Percentiles rank a stretch among this genome's conserved stretches.
Evolutionary conservation across 2,329 filamentous ascomycete genomes (phyloP).

Genomic region (Geosmithia morbida): DNA sequence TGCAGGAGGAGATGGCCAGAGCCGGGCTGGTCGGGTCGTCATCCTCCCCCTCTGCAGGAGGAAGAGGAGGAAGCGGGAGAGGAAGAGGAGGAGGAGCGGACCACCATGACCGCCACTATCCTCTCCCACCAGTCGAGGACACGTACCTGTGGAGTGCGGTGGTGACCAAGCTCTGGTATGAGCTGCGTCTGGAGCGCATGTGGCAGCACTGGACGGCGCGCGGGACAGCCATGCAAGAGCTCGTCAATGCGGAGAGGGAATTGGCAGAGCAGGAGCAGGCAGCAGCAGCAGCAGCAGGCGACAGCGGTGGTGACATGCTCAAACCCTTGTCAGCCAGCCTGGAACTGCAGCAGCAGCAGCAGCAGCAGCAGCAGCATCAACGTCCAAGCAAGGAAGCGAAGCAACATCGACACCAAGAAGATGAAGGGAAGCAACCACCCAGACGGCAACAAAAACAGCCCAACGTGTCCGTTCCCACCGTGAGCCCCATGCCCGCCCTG

Average conservation of each 20-base stretch:
- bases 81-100: not conserved
- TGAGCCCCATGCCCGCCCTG: not conserved
- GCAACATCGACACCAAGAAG: not conserved
- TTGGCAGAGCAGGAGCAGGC: conserved; percentile 5
- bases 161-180: conserved; percentile 16
- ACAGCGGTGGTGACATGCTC: not conserved
- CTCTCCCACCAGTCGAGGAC: conserved; percentile 1
- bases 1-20: not conserved
- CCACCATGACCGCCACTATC: conserved; percentile 3
- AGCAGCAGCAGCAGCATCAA: not conserved
- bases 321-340: too few species aligned
- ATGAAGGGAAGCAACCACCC: too few species aligned
- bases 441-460: not conserved
- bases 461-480: not conserved
- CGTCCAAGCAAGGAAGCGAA: too few species aligned
- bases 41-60: too few species aligned
- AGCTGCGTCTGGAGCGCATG: conserved; percentile 14
- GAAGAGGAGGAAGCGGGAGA: too few species aligned
- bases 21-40: not conserved
- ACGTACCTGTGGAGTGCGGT: conserved; percentile 16
- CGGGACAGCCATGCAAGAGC: conserved; percentile 21
- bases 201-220: conserved; percentile 25
- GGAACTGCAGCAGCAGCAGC: not conserved
- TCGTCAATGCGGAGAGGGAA: conserved; percentile 22
- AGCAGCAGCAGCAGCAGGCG: not conserved